A percentile compares a stretch with the other conserved stretches of the same genome.
These are phyloP conservation scores for Neoboletus magnificus DNA, from an alignment of 768 basidiomycete species.

Conservation along the genomic window DNA sequence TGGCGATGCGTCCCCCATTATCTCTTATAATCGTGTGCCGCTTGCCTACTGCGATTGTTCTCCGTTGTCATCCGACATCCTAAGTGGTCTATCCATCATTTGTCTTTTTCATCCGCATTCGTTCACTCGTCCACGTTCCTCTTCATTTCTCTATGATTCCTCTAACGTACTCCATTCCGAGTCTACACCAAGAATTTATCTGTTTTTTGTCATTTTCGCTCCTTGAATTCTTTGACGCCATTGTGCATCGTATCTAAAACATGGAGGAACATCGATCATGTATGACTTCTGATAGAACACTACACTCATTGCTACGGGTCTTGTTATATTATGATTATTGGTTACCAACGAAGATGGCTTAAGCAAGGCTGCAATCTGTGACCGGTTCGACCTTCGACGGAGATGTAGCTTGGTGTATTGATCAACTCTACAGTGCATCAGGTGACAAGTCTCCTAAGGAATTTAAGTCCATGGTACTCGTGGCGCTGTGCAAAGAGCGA, in stretches of 20 bases:
- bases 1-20: neutral
- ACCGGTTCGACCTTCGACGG: neutral
- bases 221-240: conserved; percentile 14
- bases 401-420: neutral
- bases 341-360: neutral
- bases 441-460: conserved; percentile 70
- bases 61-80: conserved; percentile 4
- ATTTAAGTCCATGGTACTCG: conserved; percentile 53
- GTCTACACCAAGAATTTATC: conserved; percentile 1
- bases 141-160: conserved; percentile 9
- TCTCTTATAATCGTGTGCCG: neutral
- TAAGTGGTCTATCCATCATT: conserved; percentile 8
- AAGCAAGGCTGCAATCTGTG: neutral
- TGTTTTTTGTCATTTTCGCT: conserved; percentile 10
- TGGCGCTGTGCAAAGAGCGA: conserved; percentile 58
- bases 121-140: conserved; percentile 15
- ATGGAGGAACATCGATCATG: conserved; percentile 36
- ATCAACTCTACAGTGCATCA: conserved; percentile 50
- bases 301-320: conserved; percentile 35
- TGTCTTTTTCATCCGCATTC: conserved; percentile 21
- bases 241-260: conserved; percentile 29
- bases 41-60: conserved; percentile 10
- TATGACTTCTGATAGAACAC: conserved; percentile 35
- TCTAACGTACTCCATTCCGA: conserved; percentile 17
- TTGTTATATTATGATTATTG: conserved; percentile 29